Percentiles rank a stretch among this genome's conserved stretches.
phyloP scores from a whole-genome alignment of 2,329 filamentous ascomycete genomes.

The Neocucurbitaria cava region DNA sequence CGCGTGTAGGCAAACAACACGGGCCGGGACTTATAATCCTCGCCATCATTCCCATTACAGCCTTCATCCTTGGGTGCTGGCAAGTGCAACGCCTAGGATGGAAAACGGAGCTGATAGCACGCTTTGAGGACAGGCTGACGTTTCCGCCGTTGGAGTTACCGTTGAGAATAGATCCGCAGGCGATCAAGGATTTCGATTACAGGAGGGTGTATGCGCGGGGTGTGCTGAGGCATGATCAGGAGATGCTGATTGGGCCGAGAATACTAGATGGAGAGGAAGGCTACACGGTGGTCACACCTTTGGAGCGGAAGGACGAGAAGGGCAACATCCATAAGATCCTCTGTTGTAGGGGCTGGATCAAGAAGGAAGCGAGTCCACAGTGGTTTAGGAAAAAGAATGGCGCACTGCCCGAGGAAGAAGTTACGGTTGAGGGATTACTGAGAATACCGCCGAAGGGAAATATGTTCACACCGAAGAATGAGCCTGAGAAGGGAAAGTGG shows the following conservation, averaged over 20 bases:
- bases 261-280: constrained; percentile 89
- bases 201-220: constrained; percentile 80
- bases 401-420: constrained; percentile 72
- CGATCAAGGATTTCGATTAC: constrained; percentile 89
- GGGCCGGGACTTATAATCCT: constrained; percentile 82
- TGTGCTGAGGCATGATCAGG: constrained; percentile 80
- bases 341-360: constrained; percentile 91
- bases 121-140: constrained; percentile 89
- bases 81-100: constrained; percentile 91
- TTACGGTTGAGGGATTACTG: constrained; percentile 83
- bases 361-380: constrained; percentile 74
- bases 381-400: constrained; percentile 61
- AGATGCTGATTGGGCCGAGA: constrained; percentile 95
- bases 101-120: constrained; percentile 92
- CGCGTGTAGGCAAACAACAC: constrained; percentile 77
- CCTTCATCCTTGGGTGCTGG: constrained; percentile 91
- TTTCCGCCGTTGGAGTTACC: constrained; percentile 86
- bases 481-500: constrained; percentile 82
- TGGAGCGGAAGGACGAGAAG: constrained; percentile 71
- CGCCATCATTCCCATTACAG: constrained; percentile 87
- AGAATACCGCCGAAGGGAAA: constrained; percentile 96
- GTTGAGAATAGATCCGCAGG: constrained; percentile 79
- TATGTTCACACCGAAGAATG: constrained; percentile 92
- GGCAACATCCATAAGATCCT: constrained; percentile 68
- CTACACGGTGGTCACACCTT: constrained; percentile 87